Percentiles rank a stretch among this genome's conserved stretches.
These are phyloP conservation scores for Salisapilia sapeloensis DNA, from an alignment of 352 stramenopile genomes.

Conservation along the genomic window DNA sequence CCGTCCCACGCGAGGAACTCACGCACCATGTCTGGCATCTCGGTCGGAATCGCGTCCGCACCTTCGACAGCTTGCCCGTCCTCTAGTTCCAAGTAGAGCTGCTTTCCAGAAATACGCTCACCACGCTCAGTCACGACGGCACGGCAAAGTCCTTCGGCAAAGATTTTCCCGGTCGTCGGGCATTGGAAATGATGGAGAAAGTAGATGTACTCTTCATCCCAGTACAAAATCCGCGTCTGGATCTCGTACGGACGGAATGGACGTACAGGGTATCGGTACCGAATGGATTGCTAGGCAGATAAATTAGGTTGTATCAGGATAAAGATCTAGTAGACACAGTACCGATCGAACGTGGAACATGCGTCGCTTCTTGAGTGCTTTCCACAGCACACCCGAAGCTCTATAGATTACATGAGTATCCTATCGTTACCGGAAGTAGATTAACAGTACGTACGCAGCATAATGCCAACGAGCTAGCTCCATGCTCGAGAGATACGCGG, in stretches of 20 bases:
- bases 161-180: conserved; percentile 13
- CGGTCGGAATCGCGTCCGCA: conserved; percentile 2
- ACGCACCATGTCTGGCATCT: conserved; percentile 14
- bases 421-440: too few species aligned
- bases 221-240: conserved; percentile 12
- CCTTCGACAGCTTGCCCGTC: conserved; percentile 5
- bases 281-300: conserved; percentile 32
- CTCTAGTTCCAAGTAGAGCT: conserved; percentile 6
- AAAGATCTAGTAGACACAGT: too few species aligned
- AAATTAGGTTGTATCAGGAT: too few species aligned
- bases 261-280: conserved; percentile 12
- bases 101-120: conserved; percentile 3
- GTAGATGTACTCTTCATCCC: conserved; percentile 15
- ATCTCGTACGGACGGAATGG: conserved; percentile 17
- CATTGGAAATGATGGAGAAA: conserved; percentile 14
- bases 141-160: conserved; percentile 9
- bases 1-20: conserved; percentile 16
- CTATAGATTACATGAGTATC: too few species aligned
- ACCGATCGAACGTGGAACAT: conserved; percentile 42
- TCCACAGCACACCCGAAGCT: conserved; percentile 24
- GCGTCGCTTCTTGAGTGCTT: conserved; percentile 40
- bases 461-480: conserved; percentile 78
- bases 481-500: conserved; percentile 66
- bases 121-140: conserved; percentile 9
- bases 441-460: conserved; percentile 19